Conservation (phyloP, 2,329 filamentous ascomycete genomes). For the Celoporthe dispersa region DNA sequence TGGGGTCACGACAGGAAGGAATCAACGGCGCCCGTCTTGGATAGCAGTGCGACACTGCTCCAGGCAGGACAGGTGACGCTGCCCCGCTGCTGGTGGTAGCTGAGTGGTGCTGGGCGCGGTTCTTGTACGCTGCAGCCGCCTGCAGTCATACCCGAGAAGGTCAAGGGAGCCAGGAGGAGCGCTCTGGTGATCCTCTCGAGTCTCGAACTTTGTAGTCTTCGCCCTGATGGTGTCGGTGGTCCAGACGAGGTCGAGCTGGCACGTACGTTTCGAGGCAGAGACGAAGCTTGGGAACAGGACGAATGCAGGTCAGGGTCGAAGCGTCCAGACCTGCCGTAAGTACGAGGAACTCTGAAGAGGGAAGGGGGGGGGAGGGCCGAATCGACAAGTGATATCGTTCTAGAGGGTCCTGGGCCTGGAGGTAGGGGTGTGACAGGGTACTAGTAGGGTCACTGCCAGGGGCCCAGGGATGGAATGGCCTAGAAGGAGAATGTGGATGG, state of each 20-base stretch:
- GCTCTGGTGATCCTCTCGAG: neutral
- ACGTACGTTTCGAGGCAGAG: neutral
- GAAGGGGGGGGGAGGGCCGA: neutral
- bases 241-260: conserved; percentile 4
- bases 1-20: conserved; percentile 20
- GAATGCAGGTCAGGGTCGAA: conserved; percentile 1
- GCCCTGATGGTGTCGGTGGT: neutral
- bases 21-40: conserved; percentile 14
- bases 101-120: neutral
- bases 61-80: neutral
- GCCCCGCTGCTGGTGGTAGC: conserved; percentile 13
- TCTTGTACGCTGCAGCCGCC: conserved; percentile 23
- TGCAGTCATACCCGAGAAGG: conserved; percentile 19
- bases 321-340: neutral
- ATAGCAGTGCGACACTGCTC: conserved; percentile 21
- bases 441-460: neutral
- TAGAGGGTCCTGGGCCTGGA: conserved; percentile 1
- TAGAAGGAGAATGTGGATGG: conserved; percentile 5
- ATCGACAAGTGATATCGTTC: conserved; percentile 15
- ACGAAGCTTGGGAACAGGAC: neutral
- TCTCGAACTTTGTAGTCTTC: neutral
- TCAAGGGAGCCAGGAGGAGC: neutral
- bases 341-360: conserved; percentile 2
- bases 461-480: conserved; percentile 13
- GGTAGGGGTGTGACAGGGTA: neutral